Evolutionary conservation across 177 flowering plant species (phyloP).

Genomic region (Vitis hybrid): DNA sequence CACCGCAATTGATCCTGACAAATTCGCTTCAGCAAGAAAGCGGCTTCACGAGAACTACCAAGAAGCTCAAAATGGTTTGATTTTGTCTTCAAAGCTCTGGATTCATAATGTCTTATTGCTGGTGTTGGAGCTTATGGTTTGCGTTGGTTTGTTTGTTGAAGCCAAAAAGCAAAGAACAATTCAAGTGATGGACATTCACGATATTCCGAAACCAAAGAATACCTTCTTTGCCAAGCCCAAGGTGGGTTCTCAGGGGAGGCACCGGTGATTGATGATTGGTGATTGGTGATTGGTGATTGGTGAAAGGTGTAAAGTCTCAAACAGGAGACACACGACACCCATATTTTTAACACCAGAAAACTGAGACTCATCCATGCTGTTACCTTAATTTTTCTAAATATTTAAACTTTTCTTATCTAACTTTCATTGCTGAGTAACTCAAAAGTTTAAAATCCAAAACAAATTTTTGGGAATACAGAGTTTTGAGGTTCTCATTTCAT

Average conservation of each 20-base stretch:
- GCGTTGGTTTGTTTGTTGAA: constrained; percentile 35
- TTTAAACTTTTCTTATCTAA: constrained; percentile 1
- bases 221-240: constrained; percentile 72
- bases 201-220: constrained; percentile 92
- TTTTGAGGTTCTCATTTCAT: background rate
- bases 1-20: constrained; percentile 58
- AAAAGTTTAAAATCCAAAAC: background rate
- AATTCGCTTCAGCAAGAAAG: constrained; percentile 81
- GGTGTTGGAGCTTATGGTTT: constrained; percentile 11
- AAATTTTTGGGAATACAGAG: background rate
- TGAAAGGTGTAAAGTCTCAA: too few relatives aligned
- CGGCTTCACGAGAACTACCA: constrained; percentile 95
- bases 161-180: constrained; percentile 97
- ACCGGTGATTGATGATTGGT: constrained; percentile 48
- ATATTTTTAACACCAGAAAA: background rate
- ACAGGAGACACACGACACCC: too few relatives aligned
- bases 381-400: background rate
- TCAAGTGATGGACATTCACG: constrained; percentile 96
- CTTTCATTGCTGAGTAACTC: background rate
- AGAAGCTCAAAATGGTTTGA: constrained; percentile 91
- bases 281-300: too few relatives aligned
- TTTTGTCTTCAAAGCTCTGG: background rate
- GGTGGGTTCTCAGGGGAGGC: constrained; percentile 79
- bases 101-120: background rate
- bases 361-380: constrained; percentile 8